These are phyloP conservation scores for Peronospora farinosa DNA, from an alignment of 352 stramenopile genomes.

Conservation along the genomic window DNA sequence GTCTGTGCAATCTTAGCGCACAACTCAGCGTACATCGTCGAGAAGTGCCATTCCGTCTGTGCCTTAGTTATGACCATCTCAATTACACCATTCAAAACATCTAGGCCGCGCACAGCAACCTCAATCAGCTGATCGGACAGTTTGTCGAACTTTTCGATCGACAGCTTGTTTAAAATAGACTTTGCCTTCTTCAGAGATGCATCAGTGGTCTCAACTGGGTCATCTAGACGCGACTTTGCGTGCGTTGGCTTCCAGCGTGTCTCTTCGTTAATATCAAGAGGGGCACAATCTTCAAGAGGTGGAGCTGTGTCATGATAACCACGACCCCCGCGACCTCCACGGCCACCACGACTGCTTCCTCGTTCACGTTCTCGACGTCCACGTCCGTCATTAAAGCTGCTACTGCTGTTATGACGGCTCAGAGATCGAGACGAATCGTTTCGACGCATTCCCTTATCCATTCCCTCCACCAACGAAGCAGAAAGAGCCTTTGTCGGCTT, in stretches of 20 bases:
- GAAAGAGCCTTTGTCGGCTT: slow-evolving; percentile 47
- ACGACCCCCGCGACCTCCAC: slow-evolving; percentile 38
- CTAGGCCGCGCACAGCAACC: slow-evolving; percentile 78
- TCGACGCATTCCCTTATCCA: slow-evolving; percentile 27
- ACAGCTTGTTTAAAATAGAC: slow-evolving; percentile 95
- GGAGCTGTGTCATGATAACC: slow-evolving; percentile 46
- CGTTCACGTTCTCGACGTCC: slow-evolving; percentile 34
- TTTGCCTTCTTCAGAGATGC: slow-evolving; percentile 84
- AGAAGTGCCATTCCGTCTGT: slow-evolving; percentile 95
- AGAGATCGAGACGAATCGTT: slow-evolving; percentile 45
- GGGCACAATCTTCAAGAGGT: slow-evolving; percentile 52
- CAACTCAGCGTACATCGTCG: slow-evolving; percentile 93
- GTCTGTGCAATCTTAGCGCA: slow-evolving; percentile 89
- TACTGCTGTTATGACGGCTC: slow-evolving; percentile 37
- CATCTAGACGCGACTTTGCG: slow-evolving; percentile 49
- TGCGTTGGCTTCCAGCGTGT: slow-evolving; percentile 79
- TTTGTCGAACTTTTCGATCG: slow-evolving; percentile 95
- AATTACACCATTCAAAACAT: slow-evolving; percentile 86
- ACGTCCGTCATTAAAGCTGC: slow-evolving; percentile 33
- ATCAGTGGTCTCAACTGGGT: slow-evolving; percentile 43
- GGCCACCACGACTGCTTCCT: slow-evolving; percentile 39
- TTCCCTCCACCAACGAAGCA: slow-evolving; percentile 15
- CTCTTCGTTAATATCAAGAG: slow-evolving; percentile 74
- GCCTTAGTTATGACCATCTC: slow-evolving; percentile 92
- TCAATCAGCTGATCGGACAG: slow-evolving; percentile 89